phyloP scores from a whole-genome alignment of 495 filamentous ascomycete genomes.

The Penicillium fimorum region DNA sequence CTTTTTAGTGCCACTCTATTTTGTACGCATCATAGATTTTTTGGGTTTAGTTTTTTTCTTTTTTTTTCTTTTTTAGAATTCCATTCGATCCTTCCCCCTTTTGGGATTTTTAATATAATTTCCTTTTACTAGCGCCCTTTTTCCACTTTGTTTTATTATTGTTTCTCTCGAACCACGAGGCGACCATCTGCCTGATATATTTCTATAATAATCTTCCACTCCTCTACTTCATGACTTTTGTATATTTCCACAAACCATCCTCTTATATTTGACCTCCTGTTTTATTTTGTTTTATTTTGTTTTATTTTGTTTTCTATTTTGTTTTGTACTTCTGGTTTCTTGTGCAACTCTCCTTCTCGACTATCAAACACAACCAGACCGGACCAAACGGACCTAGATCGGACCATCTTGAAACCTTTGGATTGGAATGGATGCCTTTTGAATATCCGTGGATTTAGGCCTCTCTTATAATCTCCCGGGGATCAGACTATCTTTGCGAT shows the following conservation, averaged over 20 bases:
- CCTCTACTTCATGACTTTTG: conserved; percentile 10
- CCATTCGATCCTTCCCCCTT: conserved; percentile 2
- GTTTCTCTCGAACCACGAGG: conserved; percentile 6
- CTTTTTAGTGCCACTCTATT: background rate
- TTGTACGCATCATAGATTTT: conserved; percentile 6
- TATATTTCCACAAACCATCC: conserved; percentile 15
- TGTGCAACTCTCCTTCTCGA: conserved; percentile 10
- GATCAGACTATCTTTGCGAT: conserved; percentile 2
- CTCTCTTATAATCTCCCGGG: conserved; percentile 8
- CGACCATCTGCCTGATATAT: background rate
- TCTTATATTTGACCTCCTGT: conserved; percentile 17
- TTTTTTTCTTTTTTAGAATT: background rate
- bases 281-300: background rate
- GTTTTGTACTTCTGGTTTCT: background rate
- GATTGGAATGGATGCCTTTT: conserved; percentile 15
- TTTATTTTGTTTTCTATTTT: conserved; percentile 2
- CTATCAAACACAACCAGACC: conserved; percentile 10
- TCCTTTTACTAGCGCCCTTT: background rate
- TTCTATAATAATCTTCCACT: conserved; percentile 17
- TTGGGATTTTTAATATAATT: background rate
- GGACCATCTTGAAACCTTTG: conserved; percentile 3
- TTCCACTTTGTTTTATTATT: conserved; percentile 10
- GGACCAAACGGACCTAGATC: conserved; percentile 8
- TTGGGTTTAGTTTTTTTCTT: no score
- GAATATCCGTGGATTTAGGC: conserved; percentile 14